phyloP scores from a whole-genome alignment of 2,329 filamentous ascomycete species.

The Trichophyton rubrum region DNA sequence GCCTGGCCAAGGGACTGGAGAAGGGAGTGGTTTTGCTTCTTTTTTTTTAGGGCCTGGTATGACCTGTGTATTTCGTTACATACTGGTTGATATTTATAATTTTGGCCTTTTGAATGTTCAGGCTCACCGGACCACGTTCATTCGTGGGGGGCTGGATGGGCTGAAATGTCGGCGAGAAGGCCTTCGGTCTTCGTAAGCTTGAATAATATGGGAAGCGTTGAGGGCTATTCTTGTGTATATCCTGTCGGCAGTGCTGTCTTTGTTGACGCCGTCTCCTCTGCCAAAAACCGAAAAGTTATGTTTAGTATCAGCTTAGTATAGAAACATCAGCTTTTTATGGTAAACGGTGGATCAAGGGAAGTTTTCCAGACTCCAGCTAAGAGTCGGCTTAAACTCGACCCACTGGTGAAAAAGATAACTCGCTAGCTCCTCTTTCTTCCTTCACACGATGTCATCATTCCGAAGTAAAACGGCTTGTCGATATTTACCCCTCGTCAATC shows the following conservation, averaged over 20 bases:
- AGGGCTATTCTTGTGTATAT: background rate
- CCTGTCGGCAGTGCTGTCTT: background rate
- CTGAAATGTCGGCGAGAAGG: background rate
- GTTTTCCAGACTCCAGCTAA: constrained; percentile 1
- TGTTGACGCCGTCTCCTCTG: background rate
- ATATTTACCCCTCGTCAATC: background rate
- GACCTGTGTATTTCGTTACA: background rate
- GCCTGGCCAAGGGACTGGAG: background rate
- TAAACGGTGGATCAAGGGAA: constrained; percentile 1
- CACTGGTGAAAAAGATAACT: background rate
- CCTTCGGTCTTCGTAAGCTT: background rate
- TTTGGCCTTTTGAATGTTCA: background rate
- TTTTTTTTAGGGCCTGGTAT: background rate
- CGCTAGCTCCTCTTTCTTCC: background rate
- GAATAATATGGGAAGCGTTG: background rate
- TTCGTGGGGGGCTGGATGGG: background rate
- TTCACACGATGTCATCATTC: background rate
- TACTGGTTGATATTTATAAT: background rate
- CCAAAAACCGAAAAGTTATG: background rate
- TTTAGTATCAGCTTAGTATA: background rate
- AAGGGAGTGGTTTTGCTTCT: background rate
- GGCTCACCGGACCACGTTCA: background rate
- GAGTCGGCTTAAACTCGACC: background rate
- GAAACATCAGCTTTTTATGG: background rate
- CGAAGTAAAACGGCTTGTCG: background rate